phyloP scores from a whole-genome alignment of 352 stramenopile species.

The Phytophthora capsici region DNA sequence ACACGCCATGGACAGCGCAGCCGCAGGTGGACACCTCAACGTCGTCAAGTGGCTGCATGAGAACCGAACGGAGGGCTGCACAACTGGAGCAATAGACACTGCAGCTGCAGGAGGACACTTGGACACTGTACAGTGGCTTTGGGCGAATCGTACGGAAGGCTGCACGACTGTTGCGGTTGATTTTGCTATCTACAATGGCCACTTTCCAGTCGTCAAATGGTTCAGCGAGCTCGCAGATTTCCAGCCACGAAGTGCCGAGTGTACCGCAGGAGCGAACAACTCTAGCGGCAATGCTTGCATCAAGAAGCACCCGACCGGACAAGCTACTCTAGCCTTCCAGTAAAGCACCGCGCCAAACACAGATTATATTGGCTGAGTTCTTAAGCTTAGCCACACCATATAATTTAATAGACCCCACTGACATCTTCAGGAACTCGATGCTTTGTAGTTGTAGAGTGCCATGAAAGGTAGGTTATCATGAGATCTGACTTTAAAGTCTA shows the following conservation, averaged over 20 bases:
- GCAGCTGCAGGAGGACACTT: constrained; percentile 62
- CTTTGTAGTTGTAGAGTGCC: too few relatives aligned
- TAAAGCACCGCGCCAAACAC: constrained; percentile 5
- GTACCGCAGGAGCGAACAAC: constrained; percentile 6
- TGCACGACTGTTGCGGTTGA: constrained; percentile 72
- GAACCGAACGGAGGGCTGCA: constrained; percentile 61
- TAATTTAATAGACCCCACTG: constrained; percentile 21
- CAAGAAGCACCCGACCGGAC: constrained; percentile 28
- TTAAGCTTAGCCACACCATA: constrained; percentile 12
- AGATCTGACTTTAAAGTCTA: constrained; percentile 6
- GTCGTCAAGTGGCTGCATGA: constrained; percentile 66
- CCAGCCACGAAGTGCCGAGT: constrained; percentile 23
- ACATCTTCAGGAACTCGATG: too few relatives aligned
- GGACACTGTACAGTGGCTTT: constrained; percentile 60
- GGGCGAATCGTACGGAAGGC: constrained; percentile 59
- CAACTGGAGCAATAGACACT: constrained; percentile 67
- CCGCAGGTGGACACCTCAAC: constrained; percentile 56
- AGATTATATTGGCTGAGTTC: constrained; percentile 13
- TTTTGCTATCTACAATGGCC: constrained; percentile 73
- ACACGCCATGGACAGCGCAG: constrained; percentile 68
- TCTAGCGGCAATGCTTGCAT: constrained; percentile 19
- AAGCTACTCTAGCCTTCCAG: constrained; percentile 31
- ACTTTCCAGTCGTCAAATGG: constrained; percentile 66
- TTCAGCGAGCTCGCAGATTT: constrained; percentile 48
- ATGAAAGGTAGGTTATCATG: constrained; percentile 4